Base-by-base conservation (phyloP, 2,329 filamentous ascomycete genomes). In the Penicillium polonicum region DNA sequence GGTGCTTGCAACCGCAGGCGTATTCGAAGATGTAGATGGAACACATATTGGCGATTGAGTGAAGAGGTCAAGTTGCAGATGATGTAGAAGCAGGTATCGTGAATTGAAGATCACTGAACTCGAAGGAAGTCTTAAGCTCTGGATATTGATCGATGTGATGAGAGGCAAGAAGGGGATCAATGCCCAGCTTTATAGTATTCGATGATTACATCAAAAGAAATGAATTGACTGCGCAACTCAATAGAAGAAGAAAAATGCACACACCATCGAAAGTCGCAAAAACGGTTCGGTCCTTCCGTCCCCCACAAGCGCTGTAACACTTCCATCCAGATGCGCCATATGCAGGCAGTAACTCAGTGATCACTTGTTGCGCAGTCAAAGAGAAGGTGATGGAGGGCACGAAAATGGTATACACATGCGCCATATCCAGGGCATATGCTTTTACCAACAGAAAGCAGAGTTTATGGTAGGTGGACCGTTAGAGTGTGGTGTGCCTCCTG, bases 1-100 rank as follows among this genome's bases (percentile, higher is more conserved):
- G 64, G 44, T 70, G 56, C 41, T 65, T 66, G 62, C 73, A 76
- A 41, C 73, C 73, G 58, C 73, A 76, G 60, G 71, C 72, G 58
- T 73, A 76, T 44, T 73, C 63, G 62, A 68, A 68, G 53, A 72
- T 71, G 59, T 75, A 76, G 52, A 72, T 59, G 2, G 70, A 73
- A 53, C 74, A 76, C 74, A 75, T 76, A 17, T 33, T 71, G 61
- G 33, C 19, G 29, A 41, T 38, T 27, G 44, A 48, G 13, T 15
- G 21, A 21, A 42, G 21, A 36, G 9, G 9, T 48, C 15, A 43
- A 25, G 25, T 21, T 27, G 50, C 4, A 27, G 41, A 45, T 25
- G 27, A 36, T 46, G 10, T 7, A 48, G 19, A 48, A 48, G 21
- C 45, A 25, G 21, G 15, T 48, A 23, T 7, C 12, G 31, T 8